phyloP scores from a whole-genome alignment of 257 asterid species.

The Henckelia pumila region DNA sequence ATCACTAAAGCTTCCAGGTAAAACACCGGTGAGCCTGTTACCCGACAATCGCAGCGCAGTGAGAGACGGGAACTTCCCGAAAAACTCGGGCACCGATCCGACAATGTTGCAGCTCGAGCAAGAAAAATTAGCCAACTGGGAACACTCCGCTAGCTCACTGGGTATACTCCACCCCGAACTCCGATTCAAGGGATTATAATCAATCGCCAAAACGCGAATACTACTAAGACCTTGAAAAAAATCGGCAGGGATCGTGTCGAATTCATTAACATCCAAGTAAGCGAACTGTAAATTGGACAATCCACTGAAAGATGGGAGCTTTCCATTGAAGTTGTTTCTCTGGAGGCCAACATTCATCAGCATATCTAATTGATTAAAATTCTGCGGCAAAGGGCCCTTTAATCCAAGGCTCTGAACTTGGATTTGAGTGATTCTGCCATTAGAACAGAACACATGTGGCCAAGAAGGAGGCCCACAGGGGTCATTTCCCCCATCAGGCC shows the following conservation, averaged over 20 bases:
- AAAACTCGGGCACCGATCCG: slow-evolving; percentile 69
- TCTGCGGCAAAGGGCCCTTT: slow-evolving; percentile 66
- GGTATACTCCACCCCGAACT: slow-evolving; percentile 71
- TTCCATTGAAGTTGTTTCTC: slow-evolving; percentile 55
- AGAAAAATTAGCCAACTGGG: slow-evolving; percentile 71
- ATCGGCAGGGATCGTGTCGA: slow-evolving; percentile 63
- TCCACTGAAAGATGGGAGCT: slow-evolving; percentile 65
- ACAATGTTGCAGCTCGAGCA: slow-evolving; percentile 58
- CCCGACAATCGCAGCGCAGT: slow-evolving; percentile 44
- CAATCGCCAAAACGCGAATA: slow-evolving; percentile 61
- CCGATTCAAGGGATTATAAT: slow-evolving; percentile 61
- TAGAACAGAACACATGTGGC: slow-evolving; percentile 68
- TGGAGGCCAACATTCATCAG: slow-evolving; percentile 73
- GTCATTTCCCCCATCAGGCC: slow-evolving; percentile 66
- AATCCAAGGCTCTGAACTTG: slow-evolving; percentile 70
- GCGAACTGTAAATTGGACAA: slow-evolving; percentile 61
- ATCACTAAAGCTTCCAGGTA: slow-evolving; percentile 50
- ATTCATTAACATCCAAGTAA: slow-evolving; percentile 55
- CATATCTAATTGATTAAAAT: slow-evolving; percentile 52
- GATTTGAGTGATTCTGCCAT: slow-evolving; percentile 75
- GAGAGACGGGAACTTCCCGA: slow-evolving; percentile 63
- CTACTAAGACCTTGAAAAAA: slow-evolving; percentile 62
- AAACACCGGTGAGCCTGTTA: slow-evolving; percentile 48
- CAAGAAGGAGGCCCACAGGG: slow-evolving; percentile 87
- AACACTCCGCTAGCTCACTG: slow-evolving; percentile 43